A percentile compares a stretch with the other conserved stretches of the same genome.
Conservation (phyloP, 169 alveolate species). For the Plasmodium yoelii region DNA sequence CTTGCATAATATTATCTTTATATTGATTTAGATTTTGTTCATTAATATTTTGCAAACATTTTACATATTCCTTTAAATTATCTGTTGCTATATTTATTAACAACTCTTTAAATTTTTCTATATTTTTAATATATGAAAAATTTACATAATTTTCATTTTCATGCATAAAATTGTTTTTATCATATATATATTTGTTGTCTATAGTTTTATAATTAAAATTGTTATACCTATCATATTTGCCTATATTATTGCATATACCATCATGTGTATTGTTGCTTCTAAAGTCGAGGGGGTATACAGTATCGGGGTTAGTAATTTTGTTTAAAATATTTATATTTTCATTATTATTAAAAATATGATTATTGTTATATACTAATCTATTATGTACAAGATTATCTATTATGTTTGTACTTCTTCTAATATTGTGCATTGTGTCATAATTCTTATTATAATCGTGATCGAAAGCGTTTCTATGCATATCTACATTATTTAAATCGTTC, state of each 20-base stretch:
- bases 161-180: constrained; percentile 12
- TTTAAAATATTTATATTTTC: constrained; percentile 12
- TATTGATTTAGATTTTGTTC: constrained; percentile 35
- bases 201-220: constrained; percentile 26
- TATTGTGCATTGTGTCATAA: neutral
- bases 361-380: neutral
- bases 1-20: constrained; percentile 46
- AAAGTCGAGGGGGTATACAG: constrained; percentile 16
- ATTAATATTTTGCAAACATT: constrained; percentile 62
- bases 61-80: constrained; percentile 64
- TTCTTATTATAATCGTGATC: constrained; percentile 17
- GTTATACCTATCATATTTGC: constrained; percentile 7
- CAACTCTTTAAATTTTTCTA: constrained; percentile 64
- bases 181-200: constrained; percentile 16
- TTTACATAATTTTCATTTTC: constrained; percentile 18
- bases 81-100: constrained; percentile 40
- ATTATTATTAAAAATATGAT: neutral
- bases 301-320: constrained; percentile 29
- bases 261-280: constrained; percentile 16
- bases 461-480: constrained; percentile 27
- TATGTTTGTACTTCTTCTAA: constrained; percentile 13
- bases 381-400: constrained; percentile 18
- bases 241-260: constrained; percentile 25
- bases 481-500: neutral
- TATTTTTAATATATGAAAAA: constrained; percentile 20